phyloP scores from a whole-genome alignment of 306 rosid genomes.

The Pueraria montana region DNA sequence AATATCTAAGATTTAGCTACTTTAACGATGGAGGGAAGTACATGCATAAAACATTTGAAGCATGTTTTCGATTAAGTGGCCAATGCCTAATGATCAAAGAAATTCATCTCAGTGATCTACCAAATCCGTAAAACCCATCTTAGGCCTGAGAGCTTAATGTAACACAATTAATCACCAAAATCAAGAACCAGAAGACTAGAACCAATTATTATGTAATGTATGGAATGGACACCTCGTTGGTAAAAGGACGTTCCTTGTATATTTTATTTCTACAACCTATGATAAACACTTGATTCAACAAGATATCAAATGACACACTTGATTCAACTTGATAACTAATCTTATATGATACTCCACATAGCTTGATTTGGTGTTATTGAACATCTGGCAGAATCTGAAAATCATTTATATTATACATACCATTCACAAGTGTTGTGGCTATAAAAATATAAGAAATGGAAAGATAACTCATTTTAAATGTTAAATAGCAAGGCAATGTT shows the following conservation, averaged over 20 bases:
- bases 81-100: background rate
- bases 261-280: background rate
- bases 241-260: background rate
- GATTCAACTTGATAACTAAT: background rate
- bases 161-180: slow-evolving; percentile 22
- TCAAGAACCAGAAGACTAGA: slow-evolving; percentile 26
- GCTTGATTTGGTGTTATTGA: background rate
- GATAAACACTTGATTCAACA: background rate
- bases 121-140: background rate
- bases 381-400: background rate
- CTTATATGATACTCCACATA: background rate
- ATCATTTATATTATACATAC: background rate
- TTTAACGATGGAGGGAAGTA: background rate
- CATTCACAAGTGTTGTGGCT: background rate
- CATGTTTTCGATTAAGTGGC: background rate
- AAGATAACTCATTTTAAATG: background rate
- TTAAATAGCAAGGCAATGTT: background rate
- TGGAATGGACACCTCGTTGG: too few relatives aligned
- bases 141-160: background rate
- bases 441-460: background rate
- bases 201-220: background rate
- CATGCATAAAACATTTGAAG: slow-evolving; percentile 2
- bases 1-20: background rate
- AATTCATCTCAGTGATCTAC: background rate
- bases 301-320: background rate